phyloP scores from a whole-genome alignment of 306 rosid genomes.

The Carpinus viminea region DNA sequence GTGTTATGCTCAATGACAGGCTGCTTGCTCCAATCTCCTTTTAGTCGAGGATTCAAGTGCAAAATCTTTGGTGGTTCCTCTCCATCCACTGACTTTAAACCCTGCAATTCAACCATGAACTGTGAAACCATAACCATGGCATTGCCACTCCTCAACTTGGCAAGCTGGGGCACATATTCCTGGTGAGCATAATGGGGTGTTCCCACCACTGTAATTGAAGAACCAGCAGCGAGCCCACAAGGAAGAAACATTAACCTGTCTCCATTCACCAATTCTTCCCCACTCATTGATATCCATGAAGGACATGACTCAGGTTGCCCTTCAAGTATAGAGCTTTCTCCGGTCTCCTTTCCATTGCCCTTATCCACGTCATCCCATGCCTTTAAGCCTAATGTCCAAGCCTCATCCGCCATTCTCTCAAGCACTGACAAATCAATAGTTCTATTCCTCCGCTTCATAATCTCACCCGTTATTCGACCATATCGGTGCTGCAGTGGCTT shows the following conservation, averaged over 20 bases:
- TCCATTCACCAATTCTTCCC: conserved; percentile 66
- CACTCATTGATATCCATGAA: conserved; percentile 80
- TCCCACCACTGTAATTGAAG: conserved; percentile 89
- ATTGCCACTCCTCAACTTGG: conserved; percentile 49
- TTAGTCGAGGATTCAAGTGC: conserved; percentile 89
- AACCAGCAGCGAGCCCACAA: conserved; percentile 98
- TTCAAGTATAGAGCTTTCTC: conserved; percentile 60
- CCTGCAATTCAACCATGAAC: conserved; percentile 95
- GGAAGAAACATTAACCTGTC: conserved; percentile 89
- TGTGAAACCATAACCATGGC: conserved; percentile 76
- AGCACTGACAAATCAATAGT: conserved; percentile 63
- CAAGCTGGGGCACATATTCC: conserved; percentile 71
- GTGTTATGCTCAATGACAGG: conserved; percentile 96
- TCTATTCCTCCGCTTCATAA: conserved; percentile 50
- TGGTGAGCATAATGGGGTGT: conserved; percentile 79
- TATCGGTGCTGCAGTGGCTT: conserved; percentile 47
- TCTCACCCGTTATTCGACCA: conserved; percentile 74
- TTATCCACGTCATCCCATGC: conserved; percentile 75
- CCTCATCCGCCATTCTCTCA: conserved; percentile 96
- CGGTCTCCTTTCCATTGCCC: conserved; percentile 44
- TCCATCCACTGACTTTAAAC: conserved; percentile 89
- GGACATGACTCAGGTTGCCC: conserved; percentile 77
- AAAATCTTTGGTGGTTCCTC: conserved; percentile 98
- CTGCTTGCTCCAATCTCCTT: conserved; percentile 86
- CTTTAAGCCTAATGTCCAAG: conserved; percentile 74